Evolutionary conservation across 1,284 basidiomycete species (phyloP).

Genomic region (Caloboletus firmus): DNA sequence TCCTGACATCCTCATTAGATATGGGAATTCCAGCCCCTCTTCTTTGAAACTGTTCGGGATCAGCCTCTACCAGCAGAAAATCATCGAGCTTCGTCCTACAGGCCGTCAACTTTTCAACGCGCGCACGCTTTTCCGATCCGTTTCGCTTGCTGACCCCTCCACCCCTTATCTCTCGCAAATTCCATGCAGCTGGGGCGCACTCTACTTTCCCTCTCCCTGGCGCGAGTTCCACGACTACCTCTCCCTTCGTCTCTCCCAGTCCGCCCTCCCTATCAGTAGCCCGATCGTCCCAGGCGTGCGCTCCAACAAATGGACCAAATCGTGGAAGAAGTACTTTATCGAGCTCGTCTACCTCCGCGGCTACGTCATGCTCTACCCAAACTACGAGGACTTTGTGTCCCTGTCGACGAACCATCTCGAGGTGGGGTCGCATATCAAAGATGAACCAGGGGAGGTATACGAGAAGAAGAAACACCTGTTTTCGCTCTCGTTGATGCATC

Average conservation of each 20-base stretch:
- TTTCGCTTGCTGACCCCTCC: conserved; percentile 42
- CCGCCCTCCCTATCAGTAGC: conserved; percentile 42
- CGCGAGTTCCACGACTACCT: conserved; percentile 80
- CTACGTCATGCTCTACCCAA: conserved; percentile 85
- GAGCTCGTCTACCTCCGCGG: conserved; percentile 78
- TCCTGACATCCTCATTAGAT: conserved; percentile 42
- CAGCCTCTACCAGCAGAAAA: conserved; percentile 82
- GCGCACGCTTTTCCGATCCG: conserved; percentile 50
- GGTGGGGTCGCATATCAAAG: conserved; percentile 73
- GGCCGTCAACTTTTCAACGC: conserved; percentile 72
- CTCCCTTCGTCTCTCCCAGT: conserved; percentile 57
- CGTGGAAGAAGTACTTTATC: conserved; percentile 88
- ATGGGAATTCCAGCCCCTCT: conserved; percentile 45
- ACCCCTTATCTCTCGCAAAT: conserved; percentile 81
- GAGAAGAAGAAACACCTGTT: conserved; percentile 63
- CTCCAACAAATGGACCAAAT: conserved; percentile 75
- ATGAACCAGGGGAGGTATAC: conserved; percentile 48
- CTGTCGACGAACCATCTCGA: conserved; percentile 85
- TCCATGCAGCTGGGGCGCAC: conserved; percentile 87
- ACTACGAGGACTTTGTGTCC: conserved; percentile 66
- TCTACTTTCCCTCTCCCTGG: conserved; percentile 87
- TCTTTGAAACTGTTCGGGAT: conserved; percentile 66
- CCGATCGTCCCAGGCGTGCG: conserved; percentile 68
- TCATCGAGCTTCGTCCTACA: conserved; percentile 66
- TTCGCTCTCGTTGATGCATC: conserved; percentile 63